Conservation (phyloP, 306 rosid species). For the Sphenostylis stenocarpa region DNA sequence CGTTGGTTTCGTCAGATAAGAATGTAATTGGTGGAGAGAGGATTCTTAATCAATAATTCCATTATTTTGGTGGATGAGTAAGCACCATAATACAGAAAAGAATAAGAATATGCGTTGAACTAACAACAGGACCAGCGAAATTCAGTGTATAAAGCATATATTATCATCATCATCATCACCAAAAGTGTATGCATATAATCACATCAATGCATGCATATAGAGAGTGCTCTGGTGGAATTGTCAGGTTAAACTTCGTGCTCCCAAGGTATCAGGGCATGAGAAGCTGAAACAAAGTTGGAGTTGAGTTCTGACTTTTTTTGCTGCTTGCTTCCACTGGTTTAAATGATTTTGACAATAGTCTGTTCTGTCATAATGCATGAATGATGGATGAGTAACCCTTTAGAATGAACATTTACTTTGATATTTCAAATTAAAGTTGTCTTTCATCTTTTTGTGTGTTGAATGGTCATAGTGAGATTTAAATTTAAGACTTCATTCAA, state of each 20-base stretch:
- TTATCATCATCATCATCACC: not conserved
- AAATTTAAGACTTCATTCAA: no score
- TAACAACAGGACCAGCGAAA: constrained; percentile 1
- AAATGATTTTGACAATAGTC: not conserved
- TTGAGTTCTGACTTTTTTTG: not conserved
- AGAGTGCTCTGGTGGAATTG: not conserved
- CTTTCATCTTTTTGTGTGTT: not conserved
- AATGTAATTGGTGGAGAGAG: constrained; percentile 30
- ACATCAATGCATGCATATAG: not conserved
- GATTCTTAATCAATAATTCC: constrained; percentile 8
- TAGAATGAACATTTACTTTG: not conserved
- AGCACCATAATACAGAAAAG: not conserved
- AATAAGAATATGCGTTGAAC: not conserved
- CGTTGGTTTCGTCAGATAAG: constrained; percentile 50
- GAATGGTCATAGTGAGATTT: no score
- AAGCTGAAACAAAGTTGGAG: not conserved
- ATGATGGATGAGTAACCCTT: not conserved
- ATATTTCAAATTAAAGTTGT: not conserved
- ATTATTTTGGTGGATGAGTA: constrained; percentile 50
- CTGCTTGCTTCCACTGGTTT: not conserved
- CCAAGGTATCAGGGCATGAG: not conserved
- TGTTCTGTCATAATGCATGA: not conserved
- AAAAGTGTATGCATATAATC: not conserved
- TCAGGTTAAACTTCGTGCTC: not conserved
- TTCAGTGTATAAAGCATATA: not conserved